Evolutionary conservation across 2,329 filamentous ascomycete genomes (phyloP).

Genomic region (Pseudonectria buxi): DNA sequence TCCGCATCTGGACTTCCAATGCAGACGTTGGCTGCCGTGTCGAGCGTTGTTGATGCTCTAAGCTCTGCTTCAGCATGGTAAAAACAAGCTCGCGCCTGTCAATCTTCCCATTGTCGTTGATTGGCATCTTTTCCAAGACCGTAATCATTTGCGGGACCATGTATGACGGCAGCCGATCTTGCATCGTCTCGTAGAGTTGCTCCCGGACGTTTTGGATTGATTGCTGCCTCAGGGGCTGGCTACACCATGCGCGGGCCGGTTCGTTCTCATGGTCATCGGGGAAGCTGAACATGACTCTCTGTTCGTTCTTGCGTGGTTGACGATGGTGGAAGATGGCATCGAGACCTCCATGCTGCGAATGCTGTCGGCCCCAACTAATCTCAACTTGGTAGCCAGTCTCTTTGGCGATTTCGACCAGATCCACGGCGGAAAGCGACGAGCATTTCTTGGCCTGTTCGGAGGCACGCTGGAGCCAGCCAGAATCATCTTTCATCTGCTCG

Average conservation of each 20-base stretch:
- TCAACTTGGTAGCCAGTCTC: slow-evolving; percentile 40
- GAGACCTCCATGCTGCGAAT: slow-evolving; percentile 17
- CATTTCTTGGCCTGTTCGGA: slow-evolving; percentile 1
- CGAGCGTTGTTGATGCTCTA: no score
- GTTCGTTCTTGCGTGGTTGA: slow-evolving; percentile 11
- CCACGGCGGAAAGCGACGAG: slow-evolving; percentile 8
- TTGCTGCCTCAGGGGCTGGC: slow-evolving; percentile 2
- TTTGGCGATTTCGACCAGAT: slow-evolving; percentile 17
- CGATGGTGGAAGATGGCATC: slow-evolving; percentile 29
- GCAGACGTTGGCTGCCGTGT: no score
- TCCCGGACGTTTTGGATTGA: background rate
- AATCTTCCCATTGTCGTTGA: background rate
- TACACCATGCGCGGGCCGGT: background rate
- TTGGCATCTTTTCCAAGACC: slow-evolving; percentile 1
- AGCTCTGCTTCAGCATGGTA: no score
- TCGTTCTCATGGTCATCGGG: slow-evolving; percentile 7
- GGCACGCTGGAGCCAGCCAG: no score
- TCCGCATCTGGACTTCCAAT: slow-evolving; percentile 10
- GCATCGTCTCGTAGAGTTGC: slow-evolving; percentile 3
- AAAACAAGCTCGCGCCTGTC: no score
- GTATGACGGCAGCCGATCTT: slow-evolving; percentile 4
- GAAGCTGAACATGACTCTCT: slow-evolving; percentile 16
- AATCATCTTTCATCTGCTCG: background rate
- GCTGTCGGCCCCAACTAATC: slow-evolving; percentile 36
- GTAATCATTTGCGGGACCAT: background rate